Percentiles rank a stretch among this genome's conserved stretches.
Evolutionary conservation across 371 early-diverging fungal species (phyloP).

Genomic region (Mucor irregularis): DNA sequence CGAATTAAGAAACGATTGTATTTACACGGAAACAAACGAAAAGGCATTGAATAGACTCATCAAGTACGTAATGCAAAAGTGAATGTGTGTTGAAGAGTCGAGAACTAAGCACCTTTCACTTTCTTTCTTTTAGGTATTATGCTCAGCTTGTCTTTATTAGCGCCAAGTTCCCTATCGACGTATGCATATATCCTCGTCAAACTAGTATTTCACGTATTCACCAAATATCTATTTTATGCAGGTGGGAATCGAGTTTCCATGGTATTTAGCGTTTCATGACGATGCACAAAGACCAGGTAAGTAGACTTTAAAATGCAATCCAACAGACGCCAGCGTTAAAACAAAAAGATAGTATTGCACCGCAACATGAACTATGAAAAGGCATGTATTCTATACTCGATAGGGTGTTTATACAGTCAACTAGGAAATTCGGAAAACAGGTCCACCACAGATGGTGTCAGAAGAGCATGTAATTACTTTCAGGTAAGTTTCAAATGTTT

Average conservation of each 20-base stretch:
- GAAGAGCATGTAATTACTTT: slow-evolving; percentile 75
- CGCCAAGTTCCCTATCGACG: slow-evolving; percentile 85
- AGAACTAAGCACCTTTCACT: not conserved
- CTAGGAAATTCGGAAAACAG: slow-evolving; percentile 71
- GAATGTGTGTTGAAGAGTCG: not conserved
- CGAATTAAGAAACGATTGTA: slow-evolving; percentile 72
- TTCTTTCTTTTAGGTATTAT: slow-evolving; percentile 65
- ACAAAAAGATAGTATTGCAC: slow-evolving; percentile 33
- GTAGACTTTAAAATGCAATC: not conserved
- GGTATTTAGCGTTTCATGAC: slow-evolving; percentile 55
- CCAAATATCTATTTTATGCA: slow-evolving; percentile 17
- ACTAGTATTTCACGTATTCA: not conserved
- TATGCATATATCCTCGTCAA: slow-evolving; percentile 44
- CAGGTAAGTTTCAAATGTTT: slow-evolving; percentile 54
- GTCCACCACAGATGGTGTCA: slow-evolving; percentile 72
- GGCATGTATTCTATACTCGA: slow-evolving; percentile 80
- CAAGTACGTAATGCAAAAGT: slow-evolving; percentile 45
- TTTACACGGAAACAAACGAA: slow-evolving; percentile 68
- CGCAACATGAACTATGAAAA: slow-evolving; percentile 83
- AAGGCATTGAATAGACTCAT: slow-evolving; percentile 69
- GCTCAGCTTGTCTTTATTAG: slow-evolving; percentile 81
- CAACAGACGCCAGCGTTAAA: not conserved
- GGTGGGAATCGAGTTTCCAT: slow-evolving; percentile 71
- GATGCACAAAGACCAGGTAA: slow-evolving; percentile 34
- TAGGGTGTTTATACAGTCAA: slow-evolving; percentile 83